phyloP scores from a whole-genome alignment of 257 asterid species.

The Rubia yunnanensis region DNA sequence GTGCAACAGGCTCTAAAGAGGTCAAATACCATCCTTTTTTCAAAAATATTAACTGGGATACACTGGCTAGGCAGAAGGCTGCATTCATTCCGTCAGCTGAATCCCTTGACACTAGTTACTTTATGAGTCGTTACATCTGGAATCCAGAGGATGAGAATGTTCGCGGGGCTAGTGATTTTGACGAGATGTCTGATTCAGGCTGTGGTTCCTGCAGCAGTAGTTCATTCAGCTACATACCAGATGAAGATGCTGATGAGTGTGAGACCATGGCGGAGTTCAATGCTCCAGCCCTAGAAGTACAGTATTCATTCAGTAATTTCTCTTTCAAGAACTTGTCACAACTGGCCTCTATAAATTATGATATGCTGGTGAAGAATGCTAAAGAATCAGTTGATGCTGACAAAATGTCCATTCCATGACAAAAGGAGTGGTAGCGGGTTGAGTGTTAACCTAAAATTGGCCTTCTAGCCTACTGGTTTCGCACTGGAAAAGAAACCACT shows the following conservation, averaged over 20 bases:
- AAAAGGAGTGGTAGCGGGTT: conserved; percentile 4
- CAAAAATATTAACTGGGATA: conserved; percentile 77
- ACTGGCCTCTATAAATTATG: conserved; percentile 80
- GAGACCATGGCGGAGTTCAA: conserved; percentile 66
- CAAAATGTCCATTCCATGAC: conserved; percentile 22
- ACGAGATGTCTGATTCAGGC: conserved; percentile 61
- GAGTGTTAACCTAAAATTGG: neutral
- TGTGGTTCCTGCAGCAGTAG: conserved; percentile 74
- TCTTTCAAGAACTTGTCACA: conserved; percentile 93
- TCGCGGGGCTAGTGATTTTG: conserved; percentile 70
- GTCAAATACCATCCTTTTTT: conserved; percentile 72
- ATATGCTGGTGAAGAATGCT: conserved; percentile 50
- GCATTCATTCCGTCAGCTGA: conserved; percentile 82
- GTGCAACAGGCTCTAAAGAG: conserved; percentile 87
- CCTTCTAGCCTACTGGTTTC: neutral
- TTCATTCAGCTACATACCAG: conserved; percentile 56
- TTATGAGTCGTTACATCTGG: conserved; percentile 96
- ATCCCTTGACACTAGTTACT: conserved; percentile 86
- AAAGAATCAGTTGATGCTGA: conserved; percentile 42
- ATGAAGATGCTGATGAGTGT: conserved; percentile 84
- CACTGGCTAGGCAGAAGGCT: conserved; percentile 95
- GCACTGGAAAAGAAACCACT: neutral
- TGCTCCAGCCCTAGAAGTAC: conserved; percentile 42
- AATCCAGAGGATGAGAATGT: conserved; percentile 74
- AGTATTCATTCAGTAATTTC: conserved; percentile 85